Percentiles rank a stretch among this genome's conserved stretches.
Evolutionary conservation across 768 basidiomycete species (phyloP).

Genomic region (Suillus ampliporus): DNA sequence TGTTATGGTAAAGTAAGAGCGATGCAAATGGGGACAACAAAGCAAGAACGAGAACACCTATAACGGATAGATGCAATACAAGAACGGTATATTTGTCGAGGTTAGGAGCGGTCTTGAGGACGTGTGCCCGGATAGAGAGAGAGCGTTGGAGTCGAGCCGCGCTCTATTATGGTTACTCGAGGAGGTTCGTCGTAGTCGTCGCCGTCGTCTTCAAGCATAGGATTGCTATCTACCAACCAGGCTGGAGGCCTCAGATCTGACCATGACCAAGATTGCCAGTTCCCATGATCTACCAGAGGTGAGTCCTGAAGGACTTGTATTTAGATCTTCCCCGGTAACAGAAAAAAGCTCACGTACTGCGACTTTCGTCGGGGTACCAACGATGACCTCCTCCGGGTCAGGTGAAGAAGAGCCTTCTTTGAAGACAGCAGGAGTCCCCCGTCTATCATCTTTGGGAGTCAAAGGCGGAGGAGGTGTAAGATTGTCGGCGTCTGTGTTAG

Average conservation of each 20-base stretch:
- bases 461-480: constrained; percentile 42
- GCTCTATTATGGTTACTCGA: constrained; percentile 21
- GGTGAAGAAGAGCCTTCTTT: constrained; percentile 30
- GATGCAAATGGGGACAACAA: constrained; percentile 27
- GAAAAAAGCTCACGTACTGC: constrained; percentile 26
- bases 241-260: constrained; percentile 36
- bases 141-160: constrained; percentile 20
- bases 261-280: constrained; percentile 42
- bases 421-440: constrained; percentile 24
- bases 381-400: constrained; percentile 21
- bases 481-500: constrained; percentile 37
- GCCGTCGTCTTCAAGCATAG: constrained; percentile 21
- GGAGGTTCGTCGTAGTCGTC: constrained; percentile 32
- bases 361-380: constrained; percentile 22
- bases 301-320: constrained; percentile 23
- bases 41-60: constrained; percentile 24
- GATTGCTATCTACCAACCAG: constrained; percentile 25
- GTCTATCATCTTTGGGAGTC: constrained; percentile 42
- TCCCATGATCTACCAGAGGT: constrained; percentile 26
- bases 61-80: constrained; percentile 15
- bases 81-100: constrained; percentile 18
- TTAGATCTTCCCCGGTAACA: background rate
- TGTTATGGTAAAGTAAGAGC: constrained; percentile 29
- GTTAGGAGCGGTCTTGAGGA: constrained; percentile 20
- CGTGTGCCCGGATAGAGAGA: constrained; percentile 17